Evolutionary conservation across 169 alveolate species (phyloP).

Genomic region (Plasmodium vivax): DNA sequence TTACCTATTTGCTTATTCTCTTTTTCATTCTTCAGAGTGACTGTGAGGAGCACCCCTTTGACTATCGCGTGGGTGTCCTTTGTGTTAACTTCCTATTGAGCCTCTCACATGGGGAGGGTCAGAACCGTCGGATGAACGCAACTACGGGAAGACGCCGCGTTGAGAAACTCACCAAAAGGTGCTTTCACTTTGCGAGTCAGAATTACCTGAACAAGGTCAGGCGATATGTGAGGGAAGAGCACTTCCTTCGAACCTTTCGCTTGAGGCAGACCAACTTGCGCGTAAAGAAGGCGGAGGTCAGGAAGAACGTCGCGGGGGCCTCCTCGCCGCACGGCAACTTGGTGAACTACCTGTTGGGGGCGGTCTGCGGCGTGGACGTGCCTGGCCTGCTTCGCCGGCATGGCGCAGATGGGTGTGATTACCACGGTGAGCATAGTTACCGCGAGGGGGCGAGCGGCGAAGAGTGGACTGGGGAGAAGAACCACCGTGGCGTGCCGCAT

Average conservation of each 20-base stretch:
- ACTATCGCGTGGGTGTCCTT: not conserved
- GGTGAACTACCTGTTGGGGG: not conserved
- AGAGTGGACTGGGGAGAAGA: not conserved
- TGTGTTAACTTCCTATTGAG: conserved; percentile 18
- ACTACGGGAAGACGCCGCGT: not conserved
- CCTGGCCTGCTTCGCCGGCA: not conserved
- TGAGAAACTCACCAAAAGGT: not conserved
- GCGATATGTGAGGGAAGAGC: not conserved
- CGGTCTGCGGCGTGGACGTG: not conserved
- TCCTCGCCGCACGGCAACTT: not conserved
- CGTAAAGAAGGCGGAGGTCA: not conserved
- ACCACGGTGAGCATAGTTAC: too few relatives aligned
- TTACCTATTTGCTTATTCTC: conserved; percentile 22
- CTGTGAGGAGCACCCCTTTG: not conserved
- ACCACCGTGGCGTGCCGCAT: not conserved
- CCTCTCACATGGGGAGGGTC: not conserved
- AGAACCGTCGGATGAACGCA: not conserved
- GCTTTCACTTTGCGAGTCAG: not conserved
- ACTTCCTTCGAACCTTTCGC: not conserved
- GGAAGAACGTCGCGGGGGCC: not conserved
- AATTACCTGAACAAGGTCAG: not conserved
- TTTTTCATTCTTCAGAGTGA: conserved; percentile 36
- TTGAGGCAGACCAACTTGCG: not conserved
- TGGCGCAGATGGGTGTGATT: not conserved
- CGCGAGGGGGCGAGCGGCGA: not conserved